Conservation (phyloP, 106 monocot genomes). For the Chionographis japonica region DNA sequence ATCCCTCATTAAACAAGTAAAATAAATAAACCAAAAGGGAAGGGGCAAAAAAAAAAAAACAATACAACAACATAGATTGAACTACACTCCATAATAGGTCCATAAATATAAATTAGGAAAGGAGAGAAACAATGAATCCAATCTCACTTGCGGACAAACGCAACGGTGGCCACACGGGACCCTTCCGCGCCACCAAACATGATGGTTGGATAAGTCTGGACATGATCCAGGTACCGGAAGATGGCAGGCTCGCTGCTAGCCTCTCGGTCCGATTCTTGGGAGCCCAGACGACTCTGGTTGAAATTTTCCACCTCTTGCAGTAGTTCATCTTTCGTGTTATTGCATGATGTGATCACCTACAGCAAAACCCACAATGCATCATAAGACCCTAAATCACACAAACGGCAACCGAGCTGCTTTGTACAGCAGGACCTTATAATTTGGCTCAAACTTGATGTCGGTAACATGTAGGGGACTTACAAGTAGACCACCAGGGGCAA, state of each 20-base stretch:
- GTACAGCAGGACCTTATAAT: no score
- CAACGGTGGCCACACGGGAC: slow-evolving; percentile 80
- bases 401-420: no score
- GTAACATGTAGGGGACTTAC: slow-evolving; percentile 15
- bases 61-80: no score
- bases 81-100: no score
- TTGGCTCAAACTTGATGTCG: no score
- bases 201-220: slow-evolving; percentile 63
- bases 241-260: slow-evolving; percentile 8
- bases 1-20: no score
- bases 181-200: slow-evolving; percentile 91
- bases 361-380: neutral
- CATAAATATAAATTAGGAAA: no score
- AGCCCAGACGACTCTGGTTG: slow-evolving; percentile 26
- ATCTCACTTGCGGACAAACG: slow-evolving; percentile 42
- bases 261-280: slow-evolving; percentile 16
- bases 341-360: slow-evolving; percentile 70
- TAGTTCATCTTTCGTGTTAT: slow-evolving; percentile 71
- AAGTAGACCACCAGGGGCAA: slow-evolving; percentile 61
- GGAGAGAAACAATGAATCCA: neutral
- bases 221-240: slow-evolving; percentile 68
- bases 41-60: no score
- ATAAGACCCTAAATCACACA: neutral
- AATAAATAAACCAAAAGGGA: no score
- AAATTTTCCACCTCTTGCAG: slow-evolving; percentile 62